Base-by-base conservation (phyloP, 2,329 filamentous ascomycete genomes). In the Diaporthe helianthi region DNA sequence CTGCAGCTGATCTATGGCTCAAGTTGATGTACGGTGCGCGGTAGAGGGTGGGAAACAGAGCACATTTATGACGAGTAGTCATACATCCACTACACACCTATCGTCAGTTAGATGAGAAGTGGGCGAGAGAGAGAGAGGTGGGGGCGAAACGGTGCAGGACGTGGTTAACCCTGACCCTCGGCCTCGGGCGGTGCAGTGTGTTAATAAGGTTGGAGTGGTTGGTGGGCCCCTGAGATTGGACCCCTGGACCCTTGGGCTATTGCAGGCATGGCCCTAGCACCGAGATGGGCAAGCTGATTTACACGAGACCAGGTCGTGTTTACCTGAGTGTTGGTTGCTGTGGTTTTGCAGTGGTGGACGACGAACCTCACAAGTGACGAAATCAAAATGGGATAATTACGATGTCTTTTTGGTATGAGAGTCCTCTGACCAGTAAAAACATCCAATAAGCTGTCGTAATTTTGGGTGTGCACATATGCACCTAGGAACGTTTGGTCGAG, bases 151-250 rank as follows among this genome's bases (percentile, higher is more conserved):
- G 47, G 47, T 51, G 51, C 29, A n/a, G n/a, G n/a, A n/a, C n/a
- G n/a, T n/a, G n/a, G n/a, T n/a, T 26, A 60, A 44, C 54, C 54
- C 54, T 24, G 10, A 60, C 54, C 54, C 36, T 60, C 2, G 17
- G 41, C 36, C 36, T 38, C 36, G 36, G 41, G 6, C 17, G 38
- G 36, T 38, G 36, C 36, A 19, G 38, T 5, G 15, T 41, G 38
- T 17, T 15, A 24, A 31, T 36, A 60, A 60, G 54, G 44, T 60
- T 60, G 54, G 36, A 60, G 54, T 60, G 60, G 41, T 63, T 63
- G 29, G 58, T 51, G 19, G n/a, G n/a, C 63, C 47, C 31, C 33
- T 53, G 36, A 53, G 44, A 65, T 54, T 53, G 41, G 58, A 61
- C 41, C 58, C 54, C 13, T 47, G 6, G 41, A 53, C 63, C 47